Percentiles rank a stretch among this genome's conserved stretches.
Evolutionary conservation across 805 yeast species (phyloP).

Genomic region (Kodamaea restingae): DNA sequence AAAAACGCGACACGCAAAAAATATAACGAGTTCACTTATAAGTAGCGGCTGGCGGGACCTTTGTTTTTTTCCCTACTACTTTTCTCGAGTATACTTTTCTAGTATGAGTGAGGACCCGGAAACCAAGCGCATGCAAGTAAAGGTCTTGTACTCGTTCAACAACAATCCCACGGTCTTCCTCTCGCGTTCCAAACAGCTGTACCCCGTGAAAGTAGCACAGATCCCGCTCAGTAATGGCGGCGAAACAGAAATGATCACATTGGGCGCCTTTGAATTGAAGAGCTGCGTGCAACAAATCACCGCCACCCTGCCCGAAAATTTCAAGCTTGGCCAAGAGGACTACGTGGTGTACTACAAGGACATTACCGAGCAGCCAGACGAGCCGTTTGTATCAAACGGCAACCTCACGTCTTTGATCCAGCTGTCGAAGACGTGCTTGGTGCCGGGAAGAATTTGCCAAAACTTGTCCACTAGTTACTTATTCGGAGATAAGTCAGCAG

Average conservation of each 20-base stretch:
- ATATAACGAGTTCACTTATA: neutral
- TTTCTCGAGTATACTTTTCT: constrained; percentile 3
- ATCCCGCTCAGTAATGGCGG: constrained; percentile 25
- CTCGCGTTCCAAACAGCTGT: constrained; percentile 33
- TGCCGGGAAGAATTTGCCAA: constrained; percentile 57
- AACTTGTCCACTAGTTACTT: constrained; percentile 46
- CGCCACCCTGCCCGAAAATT: constrained; percentile 40
- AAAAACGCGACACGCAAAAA: constrained; percentile 10
- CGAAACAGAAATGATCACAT: constrained; percentile 27
- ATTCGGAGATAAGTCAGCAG: constrained; percentile 31
- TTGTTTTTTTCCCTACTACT: constrained; percentile 2
- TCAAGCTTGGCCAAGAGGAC: constrained; percentile 35
- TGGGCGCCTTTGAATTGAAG: constrained; percentile 42
- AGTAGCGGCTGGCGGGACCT: neutral
- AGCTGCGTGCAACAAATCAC: constrained; percentile 37
- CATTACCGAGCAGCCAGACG: constrained; percentile 46
- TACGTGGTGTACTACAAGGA: constrained; percentile 45
- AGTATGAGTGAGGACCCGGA: constrained; percentile 20
- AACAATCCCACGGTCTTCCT: constrained; percentile 40
- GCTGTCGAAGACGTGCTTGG: constrained; percentile 21
- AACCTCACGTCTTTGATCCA: constrained; percentile 29
- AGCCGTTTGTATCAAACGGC: constrained; percentile 44
- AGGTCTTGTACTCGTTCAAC: constrained; percentile 43
- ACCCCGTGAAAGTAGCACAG: constrained; percentile 35
- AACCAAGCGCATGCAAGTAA: constrained; percentile 41